Evolutionary conservation across 2,329 filamentous ascomycete species (phyloP).

Genomic region (Tolypocladium amazonense): DNA sequence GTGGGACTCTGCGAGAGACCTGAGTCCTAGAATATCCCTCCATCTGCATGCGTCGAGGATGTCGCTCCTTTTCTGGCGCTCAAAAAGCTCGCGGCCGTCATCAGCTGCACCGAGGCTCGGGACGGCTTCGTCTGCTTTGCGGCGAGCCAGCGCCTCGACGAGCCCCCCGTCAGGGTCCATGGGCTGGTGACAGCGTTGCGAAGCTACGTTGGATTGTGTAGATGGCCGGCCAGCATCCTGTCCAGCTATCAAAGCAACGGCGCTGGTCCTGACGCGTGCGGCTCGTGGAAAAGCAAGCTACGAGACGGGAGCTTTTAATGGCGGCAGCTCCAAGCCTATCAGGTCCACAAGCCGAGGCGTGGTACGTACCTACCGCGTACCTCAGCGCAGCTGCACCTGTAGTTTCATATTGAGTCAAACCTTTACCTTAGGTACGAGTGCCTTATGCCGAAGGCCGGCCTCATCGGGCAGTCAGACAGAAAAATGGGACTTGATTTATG

Average conservation of each 20-base stretch:
- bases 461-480: not conserved
- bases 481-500: not conserved
- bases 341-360: not conserved
- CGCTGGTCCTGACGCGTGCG: not conserved
- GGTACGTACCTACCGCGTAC: not conserved
- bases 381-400: not conserved
- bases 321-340: not conserved
- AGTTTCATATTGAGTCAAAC: not conserved
- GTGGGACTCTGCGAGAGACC: constrained; percentile 46
- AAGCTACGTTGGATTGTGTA: not conserved
- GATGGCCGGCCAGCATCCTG: not conserved
- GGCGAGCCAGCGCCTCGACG: constrained; percentile 3
- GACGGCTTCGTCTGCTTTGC: constrained; percentile 1
- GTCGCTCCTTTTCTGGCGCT: constrained; percentile 25
- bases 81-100: not conserved
- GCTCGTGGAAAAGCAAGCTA: not conserved
- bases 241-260: not conserved
- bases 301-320: not conserved
- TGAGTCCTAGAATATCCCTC: constrained; percentile 45
- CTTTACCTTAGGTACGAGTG: too few species aligned
- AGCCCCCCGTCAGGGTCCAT: constrained; percentile 7
- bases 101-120: constrained; percentile 7
- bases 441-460: not conserved
- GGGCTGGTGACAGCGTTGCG: not conserved
- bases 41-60: constrained; percentile 47